Evolutionary conservation across 2,329 filamentous ascomycete species (phyloP), one percentile per base, ranked within the genome.

Genomic region (Aspergillus tanneri): DNA sequence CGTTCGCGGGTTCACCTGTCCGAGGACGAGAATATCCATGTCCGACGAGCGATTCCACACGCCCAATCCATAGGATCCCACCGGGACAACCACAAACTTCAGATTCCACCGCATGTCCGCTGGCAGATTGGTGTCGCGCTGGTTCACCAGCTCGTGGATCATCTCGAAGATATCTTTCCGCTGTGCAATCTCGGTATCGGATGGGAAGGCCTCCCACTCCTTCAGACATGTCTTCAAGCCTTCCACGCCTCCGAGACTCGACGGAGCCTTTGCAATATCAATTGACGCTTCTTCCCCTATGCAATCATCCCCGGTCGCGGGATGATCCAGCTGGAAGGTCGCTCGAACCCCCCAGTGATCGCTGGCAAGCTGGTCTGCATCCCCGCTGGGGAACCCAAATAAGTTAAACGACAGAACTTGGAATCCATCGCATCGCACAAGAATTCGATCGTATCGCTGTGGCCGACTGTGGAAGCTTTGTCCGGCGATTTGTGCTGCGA

Each of bases 31-130:
- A 5, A 49, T 22, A n/a, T 49, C 46, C 10, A 49, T 44, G 22
- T 49, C 46, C n/a, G 46, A 49, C 2, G 40, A 40, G 25, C 24
- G 11, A 25, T 30, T 49, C 46, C 46, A 49, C 4, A 49, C 46
- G 1, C 41, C 41, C 2, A 49, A 21, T 4, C 40, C 40, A 19
- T 49, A 49, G 14, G 46, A 49, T 2, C 46, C 46, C 11, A 49
- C 46, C 11, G 46, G 41, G 7, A 44, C 46, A 1, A 45, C 19
- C 1, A 16, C 40, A 16, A 49, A 49, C 5, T 24, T 35, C 9
- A 49, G 28, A 5, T 34, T 43, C 19, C 44, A 8, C 5, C 40
- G 11, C 2, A 41, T 49, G 25, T 35, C 46, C 1, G 12, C 11
- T 5, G 46, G 30, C 2, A 49, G 21, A 11, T 49, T 49, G 1